Evolutionary conservation across 1,139 yeast species (phyloP), one percentile per base, ranked within the genome.

Genomic region (Protomyces lactucae-debilis): DNA sequence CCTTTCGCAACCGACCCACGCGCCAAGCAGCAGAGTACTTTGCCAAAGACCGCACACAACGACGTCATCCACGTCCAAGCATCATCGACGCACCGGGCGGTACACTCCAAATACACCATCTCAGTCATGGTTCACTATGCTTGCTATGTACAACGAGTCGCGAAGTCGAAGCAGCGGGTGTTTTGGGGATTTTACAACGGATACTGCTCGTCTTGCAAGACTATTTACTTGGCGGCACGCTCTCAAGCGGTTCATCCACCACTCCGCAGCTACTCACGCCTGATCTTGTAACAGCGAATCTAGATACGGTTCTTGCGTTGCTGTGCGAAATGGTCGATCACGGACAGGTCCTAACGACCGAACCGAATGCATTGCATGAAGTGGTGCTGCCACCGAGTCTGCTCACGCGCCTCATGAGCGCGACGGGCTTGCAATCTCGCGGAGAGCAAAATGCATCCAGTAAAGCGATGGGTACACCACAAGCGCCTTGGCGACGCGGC

Each of bases 321-420:
- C 71, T 84, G 69, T 82, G 84, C 69, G 88, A 88, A 71, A 83
- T 89, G 84, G 73, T 91, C 28, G 96, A 89, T 70, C 86, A 84
- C 57, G 93, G 95, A 1, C 78, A 80, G 28, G 96, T 97, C 0
- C 82, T 82, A 68, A 78, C 82, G 60, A 85, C 92, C 0, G 96
- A 90, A 69, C 78, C 85, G 61, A 91, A 90, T 73, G 81, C 84
- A 60, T 75, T 92, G 52, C 79, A 84, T 64, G 95, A 87, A 64
- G 75, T 86, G 21, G 85, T 91, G 0, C 95, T 95, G n/a, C 79
- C 80, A 52, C 72, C 73, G 9, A 74, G 76, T 4, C 65, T 74
- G 9, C 66, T 76, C 12, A 69, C 72, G 18, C 72, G 71, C 37
- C 66, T 75, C 51, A 67, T 72, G 43, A 60, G 51, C 37, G 56